Evolutionary conservation across 2,329 filamentous ascomycete genomes (phyloP).

Genomic region (Fusarium dimerum): DNA sequence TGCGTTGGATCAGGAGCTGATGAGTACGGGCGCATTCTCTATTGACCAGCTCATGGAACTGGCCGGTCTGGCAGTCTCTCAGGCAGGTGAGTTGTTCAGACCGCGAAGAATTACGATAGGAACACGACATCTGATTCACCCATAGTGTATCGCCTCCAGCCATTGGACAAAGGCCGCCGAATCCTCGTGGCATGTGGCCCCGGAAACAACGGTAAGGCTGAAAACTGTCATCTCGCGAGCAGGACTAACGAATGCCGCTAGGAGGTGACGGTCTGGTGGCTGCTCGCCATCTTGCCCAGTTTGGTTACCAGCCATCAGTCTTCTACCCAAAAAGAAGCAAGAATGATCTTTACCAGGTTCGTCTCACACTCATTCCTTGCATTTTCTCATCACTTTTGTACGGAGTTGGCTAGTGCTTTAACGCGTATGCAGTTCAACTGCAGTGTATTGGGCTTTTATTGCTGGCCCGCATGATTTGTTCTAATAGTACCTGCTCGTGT

Average conservation of each 20-base stretch:
- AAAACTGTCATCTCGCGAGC: neutral
- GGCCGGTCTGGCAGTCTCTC: conserved; percentile 88
- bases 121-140: conserved; percentile 1
- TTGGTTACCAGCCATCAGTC: conserved; percentile 84
- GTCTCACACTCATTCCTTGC: conserved; percentile 16
- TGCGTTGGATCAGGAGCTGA: conserved; percentile 89
- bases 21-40: conserved; percentile 85
- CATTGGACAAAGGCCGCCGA: conserved; percentile 67
- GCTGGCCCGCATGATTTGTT: no score
- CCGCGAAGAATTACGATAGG: neutral
- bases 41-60: conserved; percentile 98
- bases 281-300: conserved; percentile 86
- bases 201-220: conserved; percentile 63
- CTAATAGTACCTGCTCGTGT: no score
- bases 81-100: conserved; percentile 63
- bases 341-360: conserved; percentile 83
- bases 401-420: neutral
- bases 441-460: no score
- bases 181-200: conserved; percentile 92
- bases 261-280: conserved; percentile 94
- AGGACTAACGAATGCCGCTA: conserved; percentile 34
- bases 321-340: conserved; percentile 94
- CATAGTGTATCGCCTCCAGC: conserved; percentile 83
- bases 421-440: no score
- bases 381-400: conserved; percentile 4